Base-by-base conservation (phyloP, 2,329 filamentous ascomycete genomes). In the Nigrospora osmanthi region DNA sequence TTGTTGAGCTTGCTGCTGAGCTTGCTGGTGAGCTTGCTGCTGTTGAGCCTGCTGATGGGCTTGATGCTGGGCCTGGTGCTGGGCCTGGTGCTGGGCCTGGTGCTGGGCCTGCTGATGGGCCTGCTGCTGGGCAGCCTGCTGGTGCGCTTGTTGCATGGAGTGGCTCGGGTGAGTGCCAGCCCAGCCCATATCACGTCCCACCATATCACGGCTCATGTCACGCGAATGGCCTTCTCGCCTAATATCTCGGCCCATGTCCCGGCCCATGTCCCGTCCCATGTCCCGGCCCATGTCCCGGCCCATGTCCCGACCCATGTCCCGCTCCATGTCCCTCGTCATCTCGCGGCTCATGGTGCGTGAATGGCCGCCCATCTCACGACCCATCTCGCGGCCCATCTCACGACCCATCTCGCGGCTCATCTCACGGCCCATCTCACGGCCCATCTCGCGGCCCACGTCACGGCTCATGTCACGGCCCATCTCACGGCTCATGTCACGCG, bases 131-230 rank as follows among this genome's bases (percentile, higher is more conserved):
- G n/a, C n/a, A 7, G 48, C 45, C 4, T 46, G 40, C 13, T 45
- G 47, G 15, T 44, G 48, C n/a, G 50, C 42, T 42, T 58, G 59
- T 14, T 49, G 49, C 13, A 60, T 51, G n/a, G 54, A 46, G 42
- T 61, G 58, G 13, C 53, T 49, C 40, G 52, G 51, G 50, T 54
- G 61, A 33, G 55, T 55, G 30, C 55, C 50, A 28, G 58, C 39
- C 30, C 37, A 17, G 12, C 43, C 36, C 43, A 44, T 40, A 6
- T 44, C 43, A 0, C 43, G 43, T 17, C 13, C 35, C 14, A 36
- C 11, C 42, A 45, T 45, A 5, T 45, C 43, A 11, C 43, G 35
- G n/a, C 38, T 30, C 33, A 42, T 28, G 3, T 42, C 40, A 28
- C 23, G 23, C 6, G 23, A 28, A 28, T 28, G 23, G 7, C 23